phyloP scores from a whole-genome alignment of 306 rosid genomes.

The Adenanthera pavonina region DNA sequence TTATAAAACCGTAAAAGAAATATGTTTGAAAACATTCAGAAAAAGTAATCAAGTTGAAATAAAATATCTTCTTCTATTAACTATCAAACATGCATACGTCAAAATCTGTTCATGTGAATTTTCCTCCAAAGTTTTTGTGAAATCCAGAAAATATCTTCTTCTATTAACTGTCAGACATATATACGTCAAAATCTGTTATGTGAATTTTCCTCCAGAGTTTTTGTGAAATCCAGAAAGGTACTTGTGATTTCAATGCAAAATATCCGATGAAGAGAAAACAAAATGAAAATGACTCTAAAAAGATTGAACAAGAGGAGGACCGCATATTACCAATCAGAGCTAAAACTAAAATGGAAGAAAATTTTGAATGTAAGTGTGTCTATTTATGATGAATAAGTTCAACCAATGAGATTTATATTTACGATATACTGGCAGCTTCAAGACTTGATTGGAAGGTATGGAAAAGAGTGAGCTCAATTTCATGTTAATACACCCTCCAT shows the following conservation, averaged over 20 bases:
- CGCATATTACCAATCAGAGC: not conserved
- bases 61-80: no score
- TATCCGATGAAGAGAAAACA: not conserved
- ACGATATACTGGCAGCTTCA: no score
- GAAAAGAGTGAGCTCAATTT: no score
- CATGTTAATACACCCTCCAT: no score
- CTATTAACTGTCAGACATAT: no score
- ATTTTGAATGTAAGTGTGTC: not conserved
- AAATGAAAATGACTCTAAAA: not conserved
- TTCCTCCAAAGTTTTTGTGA: not conserved
- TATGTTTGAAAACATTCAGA: no score
- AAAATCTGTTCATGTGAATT: not conserved
- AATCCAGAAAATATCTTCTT: not conserved
- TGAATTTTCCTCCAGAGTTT: not conserved
- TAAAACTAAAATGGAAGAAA: not conserved
- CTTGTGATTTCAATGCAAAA: not conserved
- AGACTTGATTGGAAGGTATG: no score
- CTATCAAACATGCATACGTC: no score
- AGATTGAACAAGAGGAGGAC: not conserved
- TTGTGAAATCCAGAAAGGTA: not conserved
- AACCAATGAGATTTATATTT: not conserved
- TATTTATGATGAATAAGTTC: not conserved
- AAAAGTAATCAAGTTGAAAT: no score
- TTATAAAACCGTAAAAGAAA: no score
- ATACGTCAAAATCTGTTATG: not conserved